Base-by-base conservation (phyloP, 1,284 basidiomycete species). In the Rhizopogon parksii region DNA sequence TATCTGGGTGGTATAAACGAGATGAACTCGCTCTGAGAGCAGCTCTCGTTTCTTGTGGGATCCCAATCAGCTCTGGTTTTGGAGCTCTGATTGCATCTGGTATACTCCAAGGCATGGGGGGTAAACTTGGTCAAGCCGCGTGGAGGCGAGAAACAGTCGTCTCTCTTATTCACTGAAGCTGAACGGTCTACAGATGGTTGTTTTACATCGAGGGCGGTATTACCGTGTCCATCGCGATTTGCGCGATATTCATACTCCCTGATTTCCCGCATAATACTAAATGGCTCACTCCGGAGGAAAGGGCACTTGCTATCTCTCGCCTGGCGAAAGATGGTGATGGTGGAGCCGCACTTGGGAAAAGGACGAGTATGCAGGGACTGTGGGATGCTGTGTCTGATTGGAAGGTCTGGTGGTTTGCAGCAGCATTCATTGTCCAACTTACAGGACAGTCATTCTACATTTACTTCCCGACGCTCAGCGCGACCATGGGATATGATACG, bases 1-100 rank as follows among this genome's bases (percentile, higher is more conserved):
- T 83, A n/a, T 81, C 79, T 17, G 72, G 6, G 74, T 77, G 82
- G 82, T 86, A 85, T 68, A 83, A 75, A 53, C 74, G 77, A 6
- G 71, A 75, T 35, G 83, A 85, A 60, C 71, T 85, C 21, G 82
- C 81, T 17, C 60, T 82, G 11, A 77, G 88, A 47, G 87, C 82
- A 21, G 80, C 84, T 1, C 70, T 88, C 46, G 71, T 91, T 8
- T 87, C 77, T 57, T 82, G 79, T 58, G 86, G 87, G 2, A 80
- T 72, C 58, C 68, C 89, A 46, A 81, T 88, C 60, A 83, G 80
- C 53, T 90, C 88, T 65, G 88, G 83, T 1, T 89, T 91, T 61
- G 85, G 86, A 7, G 69, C 83, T 1, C 71, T 89, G 11, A 78
- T 90, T 55, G 85, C 84, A 2, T 83, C 82, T 36, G 82, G 78